Conservation (phyloP, 176 grass and related monocot genomes). For the Eragrostis nindensis region DNA sequence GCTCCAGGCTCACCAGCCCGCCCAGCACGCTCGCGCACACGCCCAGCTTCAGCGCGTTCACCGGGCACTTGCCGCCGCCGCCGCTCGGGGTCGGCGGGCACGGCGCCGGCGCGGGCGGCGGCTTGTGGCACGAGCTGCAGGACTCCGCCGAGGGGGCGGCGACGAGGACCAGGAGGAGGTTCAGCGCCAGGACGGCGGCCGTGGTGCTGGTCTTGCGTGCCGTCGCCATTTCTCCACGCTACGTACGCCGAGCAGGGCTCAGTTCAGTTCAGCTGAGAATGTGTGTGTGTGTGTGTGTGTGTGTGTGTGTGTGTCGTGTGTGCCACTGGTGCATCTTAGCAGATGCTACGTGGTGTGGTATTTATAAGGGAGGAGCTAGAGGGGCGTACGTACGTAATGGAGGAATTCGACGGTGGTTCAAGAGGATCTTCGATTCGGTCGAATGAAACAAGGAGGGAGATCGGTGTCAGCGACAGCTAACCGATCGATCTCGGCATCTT, state of each 20-base stretch:
- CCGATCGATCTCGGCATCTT: not conserved
- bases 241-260: not conserved
- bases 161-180: not conserved
- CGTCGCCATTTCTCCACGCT: not conserved
- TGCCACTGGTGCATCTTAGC: not conserved
- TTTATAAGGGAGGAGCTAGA: not conserved
- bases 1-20: constrained; percentile 34
- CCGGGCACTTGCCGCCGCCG: constrained; percentile 39
- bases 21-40: constrained; percentile 59
- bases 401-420: not conserved
- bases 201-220: not conserved
- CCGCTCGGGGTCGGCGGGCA: not conserved
- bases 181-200: not conserved
- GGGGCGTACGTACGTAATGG: not conserved
- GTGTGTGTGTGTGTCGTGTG: not conserved
- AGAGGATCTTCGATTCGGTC: not conserved
- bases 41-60: constrained; percentile 57
- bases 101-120: not conserved
- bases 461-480: not conserved
- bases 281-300: not conserved
- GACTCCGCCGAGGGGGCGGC: not conserved
- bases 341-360: not conserved
- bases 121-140: not conserved
- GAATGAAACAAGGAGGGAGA: not conserved
- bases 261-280: not conserved